Evolutionary conservation across 495 filamentous ascomycete genomes (phyloP).

Genomic region (Xylaria curta): DNA sequence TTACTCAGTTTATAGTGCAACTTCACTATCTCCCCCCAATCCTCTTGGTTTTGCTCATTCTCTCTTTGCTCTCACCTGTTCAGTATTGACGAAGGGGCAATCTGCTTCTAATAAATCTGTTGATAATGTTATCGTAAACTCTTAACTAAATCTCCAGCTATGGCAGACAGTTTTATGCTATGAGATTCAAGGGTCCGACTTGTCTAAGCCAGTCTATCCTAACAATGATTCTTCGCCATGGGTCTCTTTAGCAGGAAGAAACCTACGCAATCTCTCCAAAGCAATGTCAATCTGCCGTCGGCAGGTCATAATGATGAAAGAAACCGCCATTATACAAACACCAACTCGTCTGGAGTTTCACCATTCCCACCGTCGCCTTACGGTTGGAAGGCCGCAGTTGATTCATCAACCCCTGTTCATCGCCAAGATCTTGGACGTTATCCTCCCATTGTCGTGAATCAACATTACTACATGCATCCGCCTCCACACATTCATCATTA

Average conservation of each 20-base stretch:
- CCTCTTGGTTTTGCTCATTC: not conserved
- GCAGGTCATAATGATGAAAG: not conserved
- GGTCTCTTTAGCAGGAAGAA: conserved; percentile 26
- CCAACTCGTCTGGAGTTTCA: conserved; percentile 44
- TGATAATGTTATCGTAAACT: not conserved
- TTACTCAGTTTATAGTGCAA: not conserved
- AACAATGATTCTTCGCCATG: conserved; percentile 16
- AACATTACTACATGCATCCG: conserved; percentile 52
- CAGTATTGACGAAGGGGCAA: too few relatives aligned
- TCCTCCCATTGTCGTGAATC: conserved; percentile 54
- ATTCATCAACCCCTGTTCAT: conserved; percentile 35
- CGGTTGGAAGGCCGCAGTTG: conserved; percentile 36
- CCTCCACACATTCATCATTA: conserved; percentile 34
- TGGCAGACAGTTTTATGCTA: not conserved
- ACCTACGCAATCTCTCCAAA: conserved; percentile 6
- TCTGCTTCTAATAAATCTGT: not conserved
- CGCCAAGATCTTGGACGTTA: conserved; percentile 32
- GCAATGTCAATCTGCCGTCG: not conserved
- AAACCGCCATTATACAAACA: not conserved
- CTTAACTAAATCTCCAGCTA: not conserved
- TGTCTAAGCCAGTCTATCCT: not conserved
- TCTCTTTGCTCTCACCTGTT: not conserved
- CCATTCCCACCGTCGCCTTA: conserved; percentile 40
- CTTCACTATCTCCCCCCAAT: conserved; percentile 6
- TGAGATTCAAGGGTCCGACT: not conserved